Percentiles rank a stretch among this genome's conserved stretches.
Conservation (phyloP, 2,329 filamentous ascomycete species). For the Neonectria faginata region DNA sequence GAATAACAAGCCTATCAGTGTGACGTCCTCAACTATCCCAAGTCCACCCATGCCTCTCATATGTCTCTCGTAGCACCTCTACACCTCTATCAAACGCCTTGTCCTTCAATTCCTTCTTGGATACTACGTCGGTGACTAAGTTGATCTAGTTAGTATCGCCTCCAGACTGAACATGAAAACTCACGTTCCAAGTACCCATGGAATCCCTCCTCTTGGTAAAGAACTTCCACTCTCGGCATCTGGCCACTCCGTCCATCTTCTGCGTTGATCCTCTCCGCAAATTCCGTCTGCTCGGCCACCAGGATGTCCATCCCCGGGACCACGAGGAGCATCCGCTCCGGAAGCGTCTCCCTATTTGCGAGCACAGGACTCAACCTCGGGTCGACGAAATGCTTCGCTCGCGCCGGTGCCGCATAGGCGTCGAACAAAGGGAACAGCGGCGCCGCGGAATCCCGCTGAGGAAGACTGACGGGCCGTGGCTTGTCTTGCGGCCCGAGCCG, state of each 20-base stretch:
- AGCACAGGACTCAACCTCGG: conserved; percentile 54
- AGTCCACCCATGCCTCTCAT: conserved; percentile 33
- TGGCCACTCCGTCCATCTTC: conserved; percentile 34
- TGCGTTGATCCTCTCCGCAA: conserved; percentile 50
- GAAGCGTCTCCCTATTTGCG: conserved; percentile 50
- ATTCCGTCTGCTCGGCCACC: conserved; percentile 53
- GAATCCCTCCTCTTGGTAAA: conserved; percentile 42
- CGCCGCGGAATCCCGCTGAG: conserved; percentile 52
- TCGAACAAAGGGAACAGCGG: conserved; percentile 58
- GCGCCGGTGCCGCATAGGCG: conserved; percentile 53
- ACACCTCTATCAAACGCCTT: conserved; percentile 31
- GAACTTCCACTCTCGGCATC: conserved; percentile 37
- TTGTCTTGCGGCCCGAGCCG: conserved; percentile 55
- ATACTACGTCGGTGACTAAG: conserved; percentile 36
- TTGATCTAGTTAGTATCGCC: background rate
- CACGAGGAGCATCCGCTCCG: conserved; percentile 54
- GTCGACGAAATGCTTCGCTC: conserved; percentile 45
- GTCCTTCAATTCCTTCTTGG: conserved; percentile 33
- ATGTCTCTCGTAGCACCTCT: conserved; percentile 33
- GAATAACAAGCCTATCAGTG: background rate
- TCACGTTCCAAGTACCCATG: conserved; percentile 48
- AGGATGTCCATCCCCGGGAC: conserved; percentile 57
- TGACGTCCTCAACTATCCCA: conserved; percentile 24
- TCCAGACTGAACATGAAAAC: background rate
- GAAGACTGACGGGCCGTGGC: conserved; percentile 48